Percentiles rank a stretch among this genome's conserved stretches.
Evolutionary conservation across 2,329 filamentous ascomycete genomes (phyloP).

Genomic region (Paraphaeosphaeria sporulosa): DNA sequence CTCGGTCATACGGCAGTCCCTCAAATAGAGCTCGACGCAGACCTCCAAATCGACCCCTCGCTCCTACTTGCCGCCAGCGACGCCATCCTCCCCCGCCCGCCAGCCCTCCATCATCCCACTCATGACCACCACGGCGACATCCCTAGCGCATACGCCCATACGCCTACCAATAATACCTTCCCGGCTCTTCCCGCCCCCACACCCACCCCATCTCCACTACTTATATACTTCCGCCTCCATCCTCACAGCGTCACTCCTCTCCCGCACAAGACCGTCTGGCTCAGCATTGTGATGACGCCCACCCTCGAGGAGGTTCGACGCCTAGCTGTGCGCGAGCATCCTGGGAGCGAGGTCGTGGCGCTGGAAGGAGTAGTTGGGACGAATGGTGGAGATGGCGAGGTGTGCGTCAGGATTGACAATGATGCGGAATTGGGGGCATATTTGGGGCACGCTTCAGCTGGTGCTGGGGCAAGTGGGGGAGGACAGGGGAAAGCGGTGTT

Average conservation of each 20-base stretch:
- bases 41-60: slow-evolving; percentile 70
- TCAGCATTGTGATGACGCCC: slow-evolving; percentile 66
- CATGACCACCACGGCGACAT: slow-evolving; percentile 38
- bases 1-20: slow-evolving; percentile 19
- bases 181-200: slow-evolving; percentile 1
- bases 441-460: slow-evolving; percentile 67
- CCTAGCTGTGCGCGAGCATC: slow-evolving; percentile 68
- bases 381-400: slow-evolving; percentile 57
- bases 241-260: slow-evolving; percentile 65
- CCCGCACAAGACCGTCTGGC: slow-evolving; percentile 65
- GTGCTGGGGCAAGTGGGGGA: slow-evolving; percentile 36
- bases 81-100: slow-evolving; percentile 42
- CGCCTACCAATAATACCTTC: slow-evolving; percentile 18
- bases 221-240: slow-evolving; percentile 75
- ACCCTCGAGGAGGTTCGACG: slow-evolving; percentile 70
- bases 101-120: slow-evolving; percentile 30
- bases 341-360: slow-evolving; percentile 64
- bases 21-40: slow-evolving; percentile 49
- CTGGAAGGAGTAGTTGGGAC: slow-evolving; percentile 72
- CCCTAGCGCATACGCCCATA: slow-evolving; percentile 18
- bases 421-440: slow-evolving; percentile 78
- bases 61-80: slow-evolving; percentile 66
- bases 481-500: slow-evolving; percentile 61
- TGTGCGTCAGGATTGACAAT: slow-evolving; percentile 70
- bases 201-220: slow-evolving; percentile 50